Percentiles rank a stretch among this genome's conserved stretches.
Evolutionary conservation across 129 eudicot species (phyloP).

Genomic region (Pulicaria dysenterica): DNA sequence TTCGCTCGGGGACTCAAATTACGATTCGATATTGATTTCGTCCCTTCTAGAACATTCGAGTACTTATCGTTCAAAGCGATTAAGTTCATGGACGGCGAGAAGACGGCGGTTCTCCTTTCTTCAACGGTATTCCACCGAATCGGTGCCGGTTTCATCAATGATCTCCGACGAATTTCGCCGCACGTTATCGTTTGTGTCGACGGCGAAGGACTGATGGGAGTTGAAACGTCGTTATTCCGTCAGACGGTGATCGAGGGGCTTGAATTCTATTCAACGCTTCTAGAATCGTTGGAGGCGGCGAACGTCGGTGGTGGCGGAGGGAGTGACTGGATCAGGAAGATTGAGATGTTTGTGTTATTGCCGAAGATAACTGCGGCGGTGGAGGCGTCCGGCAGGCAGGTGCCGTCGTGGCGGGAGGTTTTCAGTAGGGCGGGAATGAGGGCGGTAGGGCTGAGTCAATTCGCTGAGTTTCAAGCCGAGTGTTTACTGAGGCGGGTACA

Average conservation of each 20-base stretch:
- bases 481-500: constrained; percentile 78
- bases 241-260: constrained; percentile 76
- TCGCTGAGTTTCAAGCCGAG: constrained; percentile 94
- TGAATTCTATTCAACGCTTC: constrained; percentile 74
- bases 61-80: constrained; percentile 64
- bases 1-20: constrained; percentile 74
- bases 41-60: constrained; percentile 62
- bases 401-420: constrained; percentile 80
- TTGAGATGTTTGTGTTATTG: constrained; percentile 71
- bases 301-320: constrained; percentile 56
- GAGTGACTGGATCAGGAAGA: constrained; percentile 69
- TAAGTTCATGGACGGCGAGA: constrained; percentile 74
- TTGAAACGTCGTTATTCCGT: constrained; percentile 61
- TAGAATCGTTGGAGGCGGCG: constrained; percentile 87
- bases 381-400: constrained; percentile 69
- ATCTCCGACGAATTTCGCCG: constrained; percentile 66
- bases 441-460: constrained; percentile 78
- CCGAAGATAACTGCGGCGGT: constrained; percentile 81
- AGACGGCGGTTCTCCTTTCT: constrained; percentile 61
- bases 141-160: constrained; percentile 61
- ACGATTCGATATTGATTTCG: constrained; percentile 70
- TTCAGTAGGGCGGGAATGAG: constrained; percentile 63
- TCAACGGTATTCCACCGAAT: constrained; percentile 67
- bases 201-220: constrained; percentile 58
- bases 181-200: constrained; percentile 70